These are phyloP conservation scores for Penicillium sp. DNA, from an alignment of 2,329 filamentous ascomycete species.

Conservation along the genomic window DNA sequence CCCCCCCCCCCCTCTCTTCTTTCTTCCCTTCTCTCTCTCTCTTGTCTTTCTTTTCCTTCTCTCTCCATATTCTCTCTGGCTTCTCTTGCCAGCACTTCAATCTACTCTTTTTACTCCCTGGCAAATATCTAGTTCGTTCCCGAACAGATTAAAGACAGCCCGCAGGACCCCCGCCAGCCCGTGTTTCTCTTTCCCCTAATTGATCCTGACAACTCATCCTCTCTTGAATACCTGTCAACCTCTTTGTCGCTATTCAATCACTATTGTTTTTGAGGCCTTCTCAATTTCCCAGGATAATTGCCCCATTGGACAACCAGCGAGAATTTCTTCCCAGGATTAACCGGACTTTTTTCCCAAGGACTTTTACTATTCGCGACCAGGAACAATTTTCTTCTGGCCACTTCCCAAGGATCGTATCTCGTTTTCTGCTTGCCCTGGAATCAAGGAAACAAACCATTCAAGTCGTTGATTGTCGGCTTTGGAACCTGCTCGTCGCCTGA, in stretches of 20 bases:
- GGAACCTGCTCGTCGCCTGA: constrained; percentile 16
- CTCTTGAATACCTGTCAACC: neutral
- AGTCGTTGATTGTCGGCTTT: constrained; percentile 20
- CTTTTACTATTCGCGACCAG: constrained; percentile 13
- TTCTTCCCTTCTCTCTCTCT: constrained; percentile 7
- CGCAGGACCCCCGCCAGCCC: constrained; percentile 1
- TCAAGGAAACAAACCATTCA: constrained; percentile 15
- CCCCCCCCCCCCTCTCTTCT: constrained; percentile 25
- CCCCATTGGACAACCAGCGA: constrained; percentile 18
- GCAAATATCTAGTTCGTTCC: constrained; percentile 1
- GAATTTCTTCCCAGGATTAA: constrained; percentile 18
- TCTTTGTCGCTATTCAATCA: constrained; percentile 6
- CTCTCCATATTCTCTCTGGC: constrained; percentile 10
- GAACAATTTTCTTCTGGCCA: constrained; percentile 17
- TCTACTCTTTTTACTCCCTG: neutral
- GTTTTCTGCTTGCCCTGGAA: constrained; percentile 13
- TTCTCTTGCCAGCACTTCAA: neutral
- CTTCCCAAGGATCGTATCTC: constrained; percentile 14
- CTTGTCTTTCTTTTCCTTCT: constrained; percentile 6
- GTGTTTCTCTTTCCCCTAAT: constrained; percentile 9
- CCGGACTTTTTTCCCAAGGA: constrained; percentile 9
- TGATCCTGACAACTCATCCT: constrained; percentile 5
- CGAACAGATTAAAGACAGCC: constrained; percentile 2
- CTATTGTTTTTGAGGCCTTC: constrained; percentile 5
- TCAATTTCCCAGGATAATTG: constrained; percentile 23